Base-by-base conservation (phyloP, 768 basidiomycete genomes). In the Suillus brevipes region DNA sequence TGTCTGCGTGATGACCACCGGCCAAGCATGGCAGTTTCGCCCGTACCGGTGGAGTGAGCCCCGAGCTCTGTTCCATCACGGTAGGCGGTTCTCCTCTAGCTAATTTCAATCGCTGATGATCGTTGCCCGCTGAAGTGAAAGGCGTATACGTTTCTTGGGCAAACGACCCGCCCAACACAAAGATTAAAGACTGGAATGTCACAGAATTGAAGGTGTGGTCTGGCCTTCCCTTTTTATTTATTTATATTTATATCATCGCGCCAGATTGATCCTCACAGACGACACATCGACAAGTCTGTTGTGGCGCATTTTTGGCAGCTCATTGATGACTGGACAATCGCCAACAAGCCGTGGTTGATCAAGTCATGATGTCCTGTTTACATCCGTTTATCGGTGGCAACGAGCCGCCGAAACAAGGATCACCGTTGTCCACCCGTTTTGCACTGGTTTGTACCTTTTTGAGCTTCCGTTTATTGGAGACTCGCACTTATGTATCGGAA, bases 21-120 rank as follows among this genome's bases (percentile, higher is more conserved):
- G 97, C 1, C 97, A 99, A 70, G 90, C 92, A 38, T 98, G 97
- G 97, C 97, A 99, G 75, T 99, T 99, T 79, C 83, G 89, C 64
- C 91, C 93, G 20, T 99, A 99, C 80, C 96, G 97, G 74, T 99
- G 97, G 97, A 89, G 84, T 59, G 95, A 99, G 72, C 97, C 97
- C 1, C 87, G 88, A 65, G 85, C 91, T 60, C 78, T 99, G 34
- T 99, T 99, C 78, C 92, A 97, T 73, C 91, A 99, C 72, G 95
- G 96, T 97, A 68, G 55, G 82, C 70, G 10, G 10, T 59, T 42
- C 36, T 28, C 38, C 18, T 40, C 25, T 28, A 25, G 40, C 18
- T 55, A 9, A 20, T 34, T 7, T 9, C n/a, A 18, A 61, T 36
- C 61, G 31, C n/a, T 60, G 12, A 36, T 61, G 14, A 13, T 12